Conservation (phyloP, 257 asterid genomes). For the Nicotiana knightiana region DNA sequence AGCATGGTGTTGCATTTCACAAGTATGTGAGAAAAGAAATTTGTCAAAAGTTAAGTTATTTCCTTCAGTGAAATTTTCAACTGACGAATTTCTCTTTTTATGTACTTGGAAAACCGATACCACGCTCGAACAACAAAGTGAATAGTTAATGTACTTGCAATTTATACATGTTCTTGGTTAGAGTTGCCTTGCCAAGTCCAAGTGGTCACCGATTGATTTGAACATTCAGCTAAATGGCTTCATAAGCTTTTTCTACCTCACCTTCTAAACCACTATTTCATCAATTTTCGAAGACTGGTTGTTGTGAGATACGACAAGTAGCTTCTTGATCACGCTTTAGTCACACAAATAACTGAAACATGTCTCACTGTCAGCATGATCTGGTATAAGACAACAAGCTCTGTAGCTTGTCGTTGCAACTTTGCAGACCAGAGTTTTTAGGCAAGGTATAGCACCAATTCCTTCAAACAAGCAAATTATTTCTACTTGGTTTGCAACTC, state of each 20-base stretch:
- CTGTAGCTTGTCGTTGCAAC: no score
- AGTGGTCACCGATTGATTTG: slow-evolving; percentile 3
- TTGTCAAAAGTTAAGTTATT: neutral
- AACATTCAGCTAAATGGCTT: neutral
- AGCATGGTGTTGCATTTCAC: neutral
- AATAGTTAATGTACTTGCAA: neutral
- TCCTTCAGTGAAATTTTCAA: neutral
- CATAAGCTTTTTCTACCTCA: neutral
- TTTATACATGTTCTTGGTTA: neutral
- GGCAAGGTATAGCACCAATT: neutral
- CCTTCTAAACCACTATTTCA: slow-evolving; percentile 8
- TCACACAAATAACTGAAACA: neutral
- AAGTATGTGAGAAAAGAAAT: neutral
- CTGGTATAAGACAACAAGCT: neutral
- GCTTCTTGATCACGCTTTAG: neutral
- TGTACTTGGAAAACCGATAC: neutral
- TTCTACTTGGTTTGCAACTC: neutral
- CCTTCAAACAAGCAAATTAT: neutral
- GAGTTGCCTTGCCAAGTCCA: neutral
- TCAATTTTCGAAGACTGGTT: neutral
- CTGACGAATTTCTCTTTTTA: neutral
- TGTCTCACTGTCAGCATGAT: neutral
- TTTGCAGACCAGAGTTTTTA: neutral
- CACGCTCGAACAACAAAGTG: neutral
- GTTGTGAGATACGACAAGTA: neutral